A percentile compares a stretch with the other conserved stretches of the same genome.
These are phyloP conservation scores for Phytophthora europaea DNA, from an alignment of 352 stramenopile species.

Conservation along the genomic window DNA sequence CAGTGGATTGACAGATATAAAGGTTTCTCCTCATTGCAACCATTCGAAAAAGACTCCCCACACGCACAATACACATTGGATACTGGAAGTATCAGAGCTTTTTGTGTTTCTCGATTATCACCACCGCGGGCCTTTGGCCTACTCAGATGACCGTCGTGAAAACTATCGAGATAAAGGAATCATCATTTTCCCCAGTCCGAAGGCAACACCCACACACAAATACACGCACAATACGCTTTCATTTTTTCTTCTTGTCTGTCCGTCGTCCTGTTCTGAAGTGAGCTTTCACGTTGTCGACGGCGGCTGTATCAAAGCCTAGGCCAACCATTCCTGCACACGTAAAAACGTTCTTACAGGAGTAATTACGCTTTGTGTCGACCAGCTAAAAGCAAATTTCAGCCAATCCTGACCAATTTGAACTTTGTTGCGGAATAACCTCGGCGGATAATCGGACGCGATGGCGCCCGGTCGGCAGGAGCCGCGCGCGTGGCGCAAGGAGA, in stretches of 20 bases:
- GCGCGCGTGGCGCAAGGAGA: conserved; percentile 34
- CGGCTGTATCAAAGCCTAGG: background rate
- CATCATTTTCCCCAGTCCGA: conserved; percentile 80
- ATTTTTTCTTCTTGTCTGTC: background rate
- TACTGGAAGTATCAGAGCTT: conserved; percentile 79
- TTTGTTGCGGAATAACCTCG: background rate
- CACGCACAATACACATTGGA: conserved; percentile 17
- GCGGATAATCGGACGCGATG: conserved; percentile 9
- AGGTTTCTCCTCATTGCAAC: conserved; percentile 70
- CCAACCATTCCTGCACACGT: conserved; percentile 15
- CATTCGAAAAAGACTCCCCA: conserved; percentile 11
- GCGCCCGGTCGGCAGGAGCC: conserved; percentile 18
- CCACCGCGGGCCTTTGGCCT: conserved; percentile 61
- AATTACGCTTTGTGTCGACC: conserved; percentile 22
- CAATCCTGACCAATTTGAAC: conserved; percentile 18
- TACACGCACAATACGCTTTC: background rate
- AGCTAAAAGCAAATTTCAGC: conserved; percentile 23
- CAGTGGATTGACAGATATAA: conserved; percentile 85
- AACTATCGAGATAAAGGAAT: conserved; percentile 87
- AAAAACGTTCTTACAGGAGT: conserved; percentile 28
- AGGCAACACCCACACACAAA: conserved; percentile 11
- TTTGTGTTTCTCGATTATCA: conserved; percentile 91
- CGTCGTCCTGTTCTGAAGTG: conserved; percentile 22
- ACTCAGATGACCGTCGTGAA: conserved; percentile 94
- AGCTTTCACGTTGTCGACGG: background rate